Base-by-base conservation (phyloP, 1,284 basidiomycete species). In the Fistulinella cinereoalba region DNA sequence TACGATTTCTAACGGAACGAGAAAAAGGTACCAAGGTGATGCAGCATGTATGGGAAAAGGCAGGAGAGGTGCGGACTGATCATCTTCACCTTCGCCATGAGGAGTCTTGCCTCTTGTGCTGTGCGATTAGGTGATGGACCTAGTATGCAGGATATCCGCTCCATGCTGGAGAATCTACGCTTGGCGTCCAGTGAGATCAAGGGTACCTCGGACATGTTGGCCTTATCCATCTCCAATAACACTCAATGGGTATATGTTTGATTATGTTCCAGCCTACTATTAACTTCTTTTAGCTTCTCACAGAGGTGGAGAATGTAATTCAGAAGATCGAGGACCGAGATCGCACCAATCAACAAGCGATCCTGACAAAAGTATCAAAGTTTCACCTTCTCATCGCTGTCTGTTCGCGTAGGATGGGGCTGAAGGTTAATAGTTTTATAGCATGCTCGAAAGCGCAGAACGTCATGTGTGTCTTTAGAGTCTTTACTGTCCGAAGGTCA, bases 1-100 rank as follows among this genome's bases (percentile, higher is more conserved):
- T 85, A 22, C 71, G 68, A n/a, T 61, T 72, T 52, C 50, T 85
- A 9, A 56, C 65, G n/a, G 61, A 68, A 12, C 70, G 73, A 32
- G 78, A 81, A 57, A 68, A 69, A 37, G 46, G 33, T 3, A 54
- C 70, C 27, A 58, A 62, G 45, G 53, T 58, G 27, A 56, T 53
- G 41, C 56, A 62, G 23, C 47, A 57, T 12, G 46, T 56, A 24
- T 66, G 71, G 52, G 49, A 53, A 39, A 50, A 49, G 13, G 46
- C 65, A 11, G 47, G 64, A 27, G 53, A 62, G 54, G 73, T 75
- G 48, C 44, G 60, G 44, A 44, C 34, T 36, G 18, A 34, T 42
- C 31, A 37, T 42, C 31, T 12, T 42, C 36, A 16, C 19, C 18
- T n/a, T n/a, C n/a, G n/a, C n/a, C n/a, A 28, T 44, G 15, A 40